Percentiles rank a stretch among this genome's conserved stretches.
These are phyloP conservation scores for Bidens hawaiensis DNA, from an alignment of 140 eudicot genomes.

Conservation along the genomic window DNA sequence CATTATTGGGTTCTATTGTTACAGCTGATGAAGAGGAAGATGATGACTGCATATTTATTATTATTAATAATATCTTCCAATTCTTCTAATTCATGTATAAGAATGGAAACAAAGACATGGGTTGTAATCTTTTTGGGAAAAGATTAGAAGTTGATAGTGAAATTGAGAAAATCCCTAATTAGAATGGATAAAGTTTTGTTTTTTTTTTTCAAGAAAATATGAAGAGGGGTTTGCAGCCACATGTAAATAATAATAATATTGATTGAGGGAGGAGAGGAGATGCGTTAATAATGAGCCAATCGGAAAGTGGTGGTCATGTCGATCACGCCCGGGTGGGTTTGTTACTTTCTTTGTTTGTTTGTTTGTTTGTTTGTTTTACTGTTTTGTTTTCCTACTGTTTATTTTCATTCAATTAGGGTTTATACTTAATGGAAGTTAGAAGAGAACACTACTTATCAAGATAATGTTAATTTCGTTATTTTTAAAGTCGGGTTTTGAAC, in stretches of 20 bases:
- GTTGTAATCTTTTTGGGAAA: not conserved
- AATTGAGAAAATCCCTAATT: slow-evolving; percentile 8
- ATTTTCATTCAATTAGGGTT: not conserved
- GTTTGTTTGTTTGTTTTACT: slow-evolving; percentile 23
- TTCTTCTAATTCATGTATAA: no score
- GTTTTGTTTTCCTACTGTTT: slow-evolving; percentile 12
- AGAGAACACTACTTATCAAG: no score
- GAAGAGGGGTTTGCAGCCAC: slow-evolving; percentile 42
- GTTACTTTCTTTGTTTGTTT: no score
- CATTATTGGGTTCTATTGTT: slow-evolving; percentile 49
- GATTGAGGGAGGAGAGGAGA: slow-evolving; percentile 16
- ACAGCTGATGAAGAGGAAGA: slow-evolving; percentile 32
- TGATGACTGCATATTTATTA: slow-evolving; percentile 56
- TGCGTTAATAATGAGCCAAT: slow-evolving; percentile 27
- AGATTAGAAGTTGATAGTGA: no score
- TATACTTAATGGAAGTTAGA: no score
- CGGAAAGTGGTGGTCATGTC: slow-evolving; percentile 33
- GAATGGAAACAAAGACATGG: slow-evolving; percentile 17
- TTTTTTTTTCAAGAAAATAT: slow-evolving; percentile 3
- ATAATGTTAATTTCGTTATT: no score
- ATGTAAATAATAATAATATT: slow-evolving; percentile 27
- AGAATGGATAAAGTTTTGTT: slow-evolving; percentile 26
- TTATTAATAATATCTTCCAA: no score
- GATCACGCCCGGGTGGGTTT: slow-evolving; percentile 23
- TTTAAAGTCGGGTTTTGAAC: no score